phyloP scores from a whole-genome alignment of 2,329 filamentous ascomycete species.

The Colletotrichum melonis region DNA sequence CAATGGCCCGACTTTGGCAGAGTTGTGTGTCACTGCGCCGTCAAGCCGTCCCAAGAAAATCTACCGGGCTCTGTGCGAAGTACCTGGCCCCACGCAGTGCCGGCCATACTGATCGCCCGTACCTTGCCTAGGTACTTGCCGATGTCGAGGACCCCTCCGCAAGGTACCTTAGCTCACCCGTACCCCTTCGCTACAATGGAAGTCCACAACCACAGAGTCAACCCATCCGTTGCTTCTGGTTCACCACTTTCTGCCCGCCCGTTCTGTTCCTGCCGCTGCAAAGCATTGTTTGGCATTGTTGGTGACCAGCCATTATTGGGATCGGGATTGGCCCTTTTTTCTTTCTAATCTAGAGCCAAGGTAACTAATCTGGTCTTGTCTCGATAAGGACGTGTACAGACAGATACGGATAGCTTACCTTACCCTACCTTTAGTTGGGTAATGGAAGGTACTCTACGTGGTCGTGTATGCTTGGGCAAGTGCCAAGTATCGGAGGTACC shows the following conservation, averaged over 20 bases:
- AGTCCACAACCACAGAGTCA: not conserved
- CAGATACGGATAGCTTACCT: too few relatives aligned
- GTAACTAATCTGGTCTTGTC: not conserved
- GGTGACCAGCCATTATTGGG: slow-evolving; percentile 4
- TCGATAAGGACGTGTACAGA: not conserved
- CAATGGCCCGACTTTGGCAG: not conserved
- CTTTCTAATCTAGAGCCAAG: slow-evolving; percentile 5
- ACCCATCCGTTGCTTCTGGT: not conserved
- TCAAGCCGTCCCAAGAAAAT: not conserved
- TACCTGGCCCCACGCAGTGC: slow-evolving; percentile 2
- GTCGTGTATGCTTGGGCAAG: slow-evolving; percentile 1
- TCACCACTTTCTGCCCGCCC: slow-evolving; percentile 21
- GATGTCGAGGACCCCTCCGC: not conserved
- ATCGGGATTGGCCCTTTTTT: slow-evolving; percentile 9
- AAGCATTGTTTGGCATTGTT: slow-evolving; percentile 27
- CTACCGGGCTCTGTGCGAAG: not conserved
- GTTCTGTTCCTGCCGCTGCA: slow-evolving; percentile 22
- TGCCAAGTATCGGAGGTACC: not conserved
- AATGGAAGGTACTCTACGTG: not conserved
- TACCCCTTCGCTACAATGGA: not conserved
- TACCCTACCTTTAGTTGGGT: too few relatives aligned
- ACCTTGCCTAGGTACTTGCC: not conserved
- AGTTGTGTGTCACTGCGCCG: slow-evolving; percentile 2
- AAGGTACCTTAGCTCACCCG: not conserved
- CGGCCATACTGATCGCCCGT: not conserved